phyloP scores from a whole-genome alignment of 2,329 filamentous ascomycete species.

The Phyllosticta paracitricarpa region DNA sequence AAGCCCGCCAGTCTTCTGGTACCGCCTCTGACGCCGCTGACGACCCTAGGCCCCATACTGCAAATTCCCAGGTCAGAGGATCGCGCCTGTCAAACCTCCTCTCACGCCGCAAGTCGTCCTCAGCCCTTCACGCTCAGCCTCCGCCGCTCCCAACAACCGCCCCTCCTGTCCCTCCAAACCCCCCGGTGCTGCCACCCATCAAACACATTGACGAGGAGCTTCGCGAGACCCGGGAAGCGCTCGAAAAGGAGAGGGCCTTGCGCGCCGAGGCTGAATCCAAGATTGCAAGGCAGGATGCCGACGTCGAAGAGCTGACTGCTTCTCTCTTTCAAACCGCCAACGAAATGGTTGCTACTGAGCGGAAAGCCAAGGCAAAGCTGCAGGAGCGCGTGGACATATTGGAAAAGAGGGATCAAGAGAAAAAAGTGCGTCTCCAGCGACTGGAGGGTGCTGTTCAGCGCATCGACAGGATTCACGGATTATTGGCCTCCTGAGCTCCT shows the following conservation, averaged over 20 bases:
- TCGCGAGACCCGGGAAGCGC: slow-evolving; percentile 43
- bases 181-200: slow-evolving; percentile 17
- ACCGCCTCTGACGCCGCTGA: slow-evolving; percentile 12
- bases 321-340: slow-evolving; percentile 75
- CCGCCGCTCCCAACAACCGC: slow-evolving; percentile 26
- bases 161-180: slow-evolving; percentile 19
- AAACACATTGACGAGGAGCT: slow-evolving; percentile 48
- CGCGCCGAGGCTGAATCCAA: slow-evolving; percentile 60
- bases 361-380: slow-evolving; percentile 58
- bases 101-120: slow-evolving; percentile 20
- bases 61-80: slow-evolving; percentile 20
- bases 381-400: slow-evolving; percentile 61
- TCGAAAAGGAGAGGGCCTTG: slow-evolving; percentile 56
- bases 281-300: slow-evolving; percentile 54
- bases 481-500: slow-evolving; percentile 36
- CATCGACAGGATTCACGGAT: slow-evolving; percentile 58
- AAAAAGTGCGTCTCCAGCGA: slow-evolving; percentile 56
- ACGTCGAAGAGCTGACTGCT: slow-evolving; percentile 70
- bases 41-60: slow-evolving; percentile 19
- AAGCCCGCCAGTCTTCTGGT: slow-evolving; percentile 27
- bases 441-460: slow-evolving; percentile 61
- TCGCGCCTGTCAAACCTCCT: slow-evolving; percentile 36
- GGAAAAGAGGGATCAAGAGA: slow-evolving; percentile 61
- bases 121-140: slow-evolving; percentile 13
- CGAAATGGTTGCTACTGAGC: slow-evolving; percentile 74